phyloP scores from a whole-genome alignment of 2,329 filamentous ascomycete genomes.

The Hymenoscyphus fraxineus region DNA sequence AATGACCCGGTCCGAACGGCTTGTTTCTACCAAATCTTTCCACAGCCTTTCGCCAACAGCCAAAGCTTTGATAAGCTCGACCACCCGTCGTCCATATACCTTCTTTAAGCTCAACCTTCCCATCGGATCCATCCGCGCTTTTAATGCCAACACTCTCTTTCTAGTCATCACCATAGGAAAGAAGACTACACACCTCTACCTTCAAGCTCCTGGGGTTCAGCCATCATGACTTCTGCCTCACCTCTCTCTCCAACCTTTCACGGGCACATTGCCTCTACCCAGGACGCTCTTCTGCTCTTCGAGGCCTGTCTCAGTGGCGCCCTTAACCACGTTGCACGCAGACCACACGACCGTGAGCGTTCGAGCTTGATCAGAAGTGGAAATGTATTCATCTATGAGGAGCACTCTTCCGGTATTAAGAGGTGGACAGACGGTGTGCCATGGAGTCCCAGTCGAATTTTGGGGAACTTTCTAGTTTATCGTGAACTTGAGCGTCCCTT shows the following conservation, averaged over 20 bases:
- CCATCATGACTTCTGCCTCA: conserved; percentile 22
- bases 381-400: conserved; percentile 87
- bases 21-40: neutral
- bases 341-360: conserved; percentile 83
- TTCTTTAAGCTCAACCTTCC: conserved; percentile 2
- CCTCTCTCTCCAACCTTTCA: conserved; percentile 27
- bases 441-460: conserved; percentile 92
- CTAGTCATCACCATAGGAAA: neutral
- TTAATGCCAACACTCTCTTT: conserved; percentile 2
- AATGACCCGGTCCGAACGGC: conserved; percentile 2
- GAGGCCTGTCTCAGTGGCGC: conserved; percentile 71
- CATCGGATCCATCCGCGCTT: conserved; percentile 1
- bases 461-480: conserved; percentile 95
- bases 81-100: neutral
- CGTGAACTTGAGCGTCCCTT: conserved; percentile 97
- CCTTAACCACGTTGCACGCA: conserved; percentile 71
- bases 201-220: neutral
- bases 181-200: neutral
- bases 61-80: conserved; percentile 1
- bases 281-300: conserved; percentile 71
- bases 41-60: conserved; percentile 4
- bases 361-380: conserved; percentile 75
- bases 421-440: conserved; percentile 89
- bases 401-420: conserved; percentile 86
- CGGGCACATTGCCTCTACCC: conserved; percentile 29